Evolutionary conservation across 164 flowering plant genomes (phyloP).

Genomic region (Pachysandra terminalis): DNA sequence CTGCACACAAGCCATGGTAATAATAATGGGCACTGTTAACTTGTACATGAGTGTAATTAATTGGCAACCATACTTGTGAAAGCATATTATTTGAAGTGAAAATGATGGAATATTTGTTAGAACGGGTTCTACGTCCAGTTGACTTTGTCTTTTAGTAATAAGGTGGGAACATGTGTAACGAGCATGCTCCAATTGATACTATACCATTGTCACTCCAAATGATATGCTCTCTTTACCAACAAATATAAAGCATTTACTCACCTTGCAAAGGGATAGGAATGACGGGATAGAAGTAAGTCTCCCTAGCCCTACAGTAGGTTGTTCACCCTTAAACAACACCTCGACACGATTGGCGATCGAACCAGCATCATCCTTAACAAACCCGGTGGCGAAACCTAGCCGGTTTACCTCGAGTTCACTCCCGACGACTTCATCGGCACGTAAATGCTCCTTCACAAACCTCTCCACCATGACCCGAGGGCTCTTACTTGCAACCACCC

Average conservation of each 20-base stretch:
- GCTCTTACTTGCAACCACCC: constrained; percentile 65
- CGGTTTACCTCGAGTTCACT: constrained; percentile 57
- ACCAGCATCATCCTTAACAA: constrained; percentile 28
- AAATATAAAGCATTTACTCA: constrained; percentile 17
- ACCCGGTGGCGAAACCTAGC: constrained; percentile 83
- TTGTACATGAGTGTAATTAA: too few relatives aligned
- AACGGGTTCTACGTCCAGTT: too few relatives aligned
- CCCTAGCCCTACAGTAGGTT: constrained; percentile 53
- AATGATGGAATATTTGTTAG: too few relatives aligned
- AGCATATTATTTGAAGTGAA: too few relatives aligned
- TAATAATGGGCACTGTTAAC: too few relatives aligned
- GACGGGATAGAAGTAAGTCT: constrained; percentile 20
- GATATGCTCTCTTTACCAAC: too few relatives aligned
- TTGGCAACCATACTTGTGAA: too few relatives aligned
- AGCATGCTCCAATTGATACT: too few relatives aligned
- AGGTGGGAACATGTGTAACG: too few relatives aligned
- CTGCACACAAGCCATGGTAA: constrained; percentile 29
- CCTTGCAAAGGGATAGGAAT: constrained; percentile 57
- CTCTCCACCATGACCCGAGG: constrained; percentile 85
- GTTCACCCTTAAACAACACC: constrained; percentile 33
- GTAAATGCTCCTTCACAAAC: constrained; percentile 77
- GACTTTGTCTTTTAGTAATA: too few relatives aligned
- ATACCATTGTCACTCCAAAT: too few relatives aligned
- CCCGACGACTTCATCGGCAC: constrained; percentile 74
- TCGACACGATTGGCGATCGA: constrained; percentile 27